phyloP scores from a whole-genome alignment of 495 filamentous ascomycete species.

The Pseudoneurospora amorphoporcata region DNA sequence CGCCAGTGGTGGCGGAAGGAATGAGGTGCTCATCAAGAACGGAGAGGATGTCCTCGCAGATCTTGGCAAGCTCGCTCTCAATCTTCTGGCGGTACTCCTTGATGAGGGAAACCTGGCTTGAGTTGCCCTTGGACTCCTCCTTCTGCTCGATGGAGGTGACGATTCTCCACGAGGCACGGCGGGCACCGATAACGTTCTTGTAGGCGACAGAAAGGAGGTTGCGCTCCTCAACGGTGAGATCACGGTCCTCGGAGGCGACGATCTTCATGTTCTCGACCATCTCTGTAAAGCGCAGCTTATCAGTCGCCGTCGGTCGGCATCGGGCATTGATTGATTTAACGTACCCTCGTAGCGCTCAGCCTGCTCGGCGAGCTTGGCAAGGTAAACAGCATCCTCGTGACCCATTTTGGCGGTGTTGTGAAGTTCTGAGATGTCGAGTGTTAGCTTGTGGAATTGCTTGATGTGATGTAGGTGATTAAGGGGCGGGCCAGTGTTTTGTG shows the following conservation, averaged over 20 bases:
- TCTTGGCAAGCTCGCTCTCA: constrained; percentile 95
- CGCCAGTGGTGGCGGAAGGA: constrained; percentile 88
- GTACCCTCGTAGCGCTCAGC: constrained; percentile 99
- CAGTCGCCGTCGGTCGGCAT: constrained; percentile 4
- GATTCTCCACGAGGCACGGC: constrained; percentile 99
- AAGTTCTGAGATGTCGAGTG: constrained; percentile 9
- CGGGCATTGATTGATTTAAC: constrained; percentile 23
- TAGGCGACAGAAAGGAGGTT: constrained; percentile 99
- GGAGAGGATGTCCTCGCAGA: constrained; percentile 97
- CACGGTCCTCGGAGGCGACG: constrained; percentile 91
- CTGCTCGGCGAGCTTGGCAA: constrained; percentile 99
- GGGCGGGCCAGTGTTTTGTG: constrained; percentile 2
- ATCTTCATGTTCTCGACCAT: constrained; percentile 99
- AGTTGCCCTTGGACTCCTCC: constrained; percentile 99
- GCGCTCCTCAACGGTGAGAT: constrained; percentile 97
- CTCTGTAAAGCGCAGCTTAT: constrained; percentile 46
- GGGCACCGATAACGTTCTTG: constrained; percentile 99
- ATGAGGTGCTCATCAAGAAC: constrained; percentile 95
- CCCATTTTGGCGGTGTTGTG: constrained; percentile 63
- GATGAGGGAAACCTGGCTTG: constrained; percentile 83
- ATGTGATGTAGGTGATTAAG: constrained; percentile 8
- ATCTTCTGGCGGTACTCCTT: constrained; percentile 99
- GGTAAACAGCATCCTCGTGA: constrained; percentile 98
- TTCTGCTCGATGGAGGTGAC: constrained; percentile 99
- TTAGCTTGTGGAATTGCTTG: constrained; percentile 20